A percentile compares a stretch with the other conserved stretches of the same genome.
Conservation (phyloP, 768 basidiomycete species). For the Termitomyces titanicus region DNA sequence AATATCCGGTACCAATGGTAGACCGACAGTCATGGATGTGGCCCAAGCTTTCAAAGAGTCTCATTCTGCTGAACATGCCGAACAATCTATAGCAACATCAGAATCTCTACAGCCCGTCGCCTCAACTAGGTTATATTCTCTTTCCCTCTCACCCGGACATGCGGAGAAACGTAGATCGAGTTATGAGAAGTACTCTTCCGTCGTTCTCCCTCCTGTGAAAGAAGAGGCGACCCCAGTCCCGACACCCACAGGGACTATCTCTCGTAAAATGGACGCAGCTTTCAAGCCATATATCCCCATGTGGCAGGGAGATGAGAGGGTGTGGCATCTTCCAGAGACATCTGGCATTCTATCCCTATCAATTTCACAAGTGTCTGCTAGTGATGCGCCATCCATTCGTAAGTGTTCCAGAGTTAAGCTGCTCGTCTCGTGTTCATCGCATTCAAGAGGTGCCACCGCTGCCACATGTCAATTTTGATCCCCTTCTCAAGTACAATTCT, state of each 20-base stretch:
- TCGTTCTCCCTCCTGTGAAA: slow-evolving; percentile 58
- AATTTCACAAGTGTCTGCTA: background rate
- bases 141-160: slow-evolving; percentile 22
- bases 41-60: slow-evolving; percentile 54
- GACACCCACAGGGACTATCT: slow-evolving; percentile 53
- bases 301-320: background rate
- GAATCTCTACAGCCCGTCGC: slow-evolving; percentile 1
- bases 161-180: slow-evolving; percentile 62
- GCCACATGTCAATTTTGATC: slow-evolving; percentile 45
- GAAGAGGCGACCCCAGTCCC: slow-evolving; percentile 63
- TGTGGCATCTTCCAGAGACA: background rate
- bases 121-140: slow-evolving; percentile 14
- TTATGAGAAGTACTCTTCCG: slow-evolving; percentile 62
- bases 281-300: background rate
- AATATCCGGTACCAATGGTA: slow-evolving; percentile 60
- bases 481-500: slow-evolving; percentile 32
- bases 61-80: background rate
- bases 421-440: background rate
- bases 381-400: background rate
- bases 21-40: slow-evolving; percentile 77
- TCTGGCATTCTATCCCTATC: slow-evolving; percentile 1
- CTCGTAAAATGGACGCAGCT: slow-evolving; percentile 26
- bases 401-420: slow-evolving; percentile 2
- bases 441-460: slow-evolving; percentile 36
- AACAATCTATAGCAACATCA: background rate